Conservation (phyloP, 371 early-diverging fungal genomes). For the Quaeritorhiza haematococci region DNA sequence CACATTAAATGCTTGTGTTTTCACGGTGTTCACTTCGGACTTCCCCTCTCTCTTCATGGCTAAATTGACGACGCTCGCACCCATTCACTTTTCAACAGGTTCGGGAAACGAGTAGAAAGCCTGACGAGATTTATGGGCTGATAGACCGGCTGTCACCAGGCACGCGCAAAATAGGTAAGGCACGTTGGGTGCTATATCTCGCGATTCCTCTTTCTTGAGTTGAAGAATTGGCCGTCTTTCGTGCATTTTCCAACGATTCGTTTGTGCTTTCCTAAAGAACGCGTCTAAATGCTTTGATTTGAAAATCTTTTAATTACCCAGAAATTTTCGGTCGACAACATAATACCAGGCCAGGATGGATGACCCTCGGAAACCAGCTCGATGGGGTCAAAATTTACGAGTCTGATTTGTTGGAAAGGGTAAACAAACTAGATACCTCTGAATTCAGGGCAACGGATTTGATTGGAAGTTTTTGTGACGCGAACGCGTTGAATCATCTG, state of each 20-base stretch:
- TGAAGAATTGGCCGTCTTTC: too few relatives aligned
- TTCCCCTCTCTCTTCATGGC: too few relatives aligned
- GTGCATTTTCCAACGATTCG: too few relatives aligned
- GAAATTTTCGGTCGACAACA: slow-evolving; percentile 46
- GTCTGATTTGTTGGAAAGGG: slow-evolving; percentile 19
- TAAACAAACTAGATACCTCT: background rate
- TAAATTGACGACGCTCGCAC: too few relatives aligned
- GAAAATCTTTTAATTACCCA: background rate
- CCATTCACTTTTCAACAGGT: too few relatives aligned
- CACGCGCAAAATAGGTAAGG: slow-evolving; percentile 35
- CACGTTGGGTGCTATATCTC: background rate
- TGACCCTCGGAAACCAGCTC: slow-evolving; percentile 52
- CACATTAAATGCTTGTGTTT: too few relatives aligned
- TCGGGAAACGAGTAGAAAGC: slow-evolving; percentile 48
- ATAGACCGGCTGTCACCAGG: slow-evolving; percentile 46
- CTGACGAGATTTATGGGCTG: slow-evolving; percentile 45
- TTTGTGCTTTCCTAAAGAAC: background rate
- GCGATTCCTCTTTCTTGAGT: background rate
- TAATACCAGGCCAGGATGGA: slow-evolving; percentile 45
- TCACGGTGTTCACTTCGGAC: too few relatives aligned
- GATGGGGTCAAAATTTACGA: slow-evolving; percentile 40
- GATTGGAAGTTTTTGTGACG: too few relatives aligned
- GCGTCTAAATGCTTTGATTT: background rate
- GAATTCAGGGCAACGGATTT: too few relatives aligned
- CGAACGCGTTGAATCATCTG: too few relatives aligned